A percentile compares a stretch with the other conserved stretches of the same genome.
Conservation (phyloP, 2,329 filamentous ascomycete genomes). For the Leptodontidium sp. region DNA sequence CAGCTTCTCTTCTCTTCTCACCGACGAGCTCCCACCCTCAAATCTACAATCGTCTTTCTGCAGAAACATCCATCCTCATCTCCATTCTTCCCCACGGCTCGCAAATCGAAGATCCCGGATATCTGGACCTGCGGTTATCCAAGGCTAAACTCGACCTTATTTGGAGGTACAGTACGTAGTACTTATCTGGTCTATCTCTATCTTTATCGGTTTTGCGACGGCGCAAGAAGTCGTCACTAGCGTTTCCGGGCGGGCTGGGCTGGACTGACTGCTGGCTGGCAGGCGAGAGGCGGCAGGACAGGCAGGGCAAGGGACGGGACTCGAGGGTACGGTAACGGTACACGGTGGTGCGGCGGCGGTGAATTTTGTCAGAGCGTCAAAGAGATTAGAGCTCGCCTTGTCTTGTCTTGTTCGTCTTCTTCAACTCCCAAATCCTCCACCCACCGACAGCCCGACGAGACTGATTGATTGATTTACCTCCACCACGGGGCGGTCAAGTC, state of each 20-base stretch:
- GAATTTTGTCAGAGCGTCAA: conserved; percentile 26
- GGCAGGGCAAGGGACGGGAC: not conserved
- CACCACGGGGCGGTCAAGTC: conserved; percentile 11
- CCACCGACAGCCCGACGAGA: not conserved
- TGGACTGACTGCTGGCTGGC: not conserved
- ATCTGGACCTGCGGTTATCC: not conserved
- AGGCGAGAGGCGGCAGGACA: not conserved
- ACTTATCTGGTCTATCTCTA: too few species aligned
- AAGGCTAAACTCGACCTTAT: not conserved
- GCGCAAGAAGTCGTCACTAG: conserved; percentile 30
- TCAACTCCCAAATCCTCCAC: not conserved
- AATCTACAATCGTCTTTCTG: too few species aligned
- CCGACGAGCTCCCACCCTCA: not conserved
- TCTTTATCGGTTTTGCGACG: not conserved
- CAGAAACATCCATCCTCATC: not conserved
- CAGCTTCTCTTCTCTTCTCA: not conserved
- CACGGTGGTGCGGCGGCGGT: conserved; percentile 12
- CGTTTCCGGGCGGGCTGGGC: conserved; percentile 21
- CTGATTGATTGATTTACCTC: not conserved
- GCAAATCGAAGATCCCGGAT: not conserved
- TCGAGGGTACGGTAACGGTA: not conserved
- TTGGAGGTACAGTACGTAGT: too few species aligned
- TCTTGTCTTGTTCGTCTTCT: not conserved
- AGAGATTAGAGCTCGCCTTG: not conserved
- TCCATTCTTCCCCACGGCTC: not conserved